Base-by-base conservation (phyloP, 1,284 basidiomycete species). In the Schizopora paradoxa region DNA sequence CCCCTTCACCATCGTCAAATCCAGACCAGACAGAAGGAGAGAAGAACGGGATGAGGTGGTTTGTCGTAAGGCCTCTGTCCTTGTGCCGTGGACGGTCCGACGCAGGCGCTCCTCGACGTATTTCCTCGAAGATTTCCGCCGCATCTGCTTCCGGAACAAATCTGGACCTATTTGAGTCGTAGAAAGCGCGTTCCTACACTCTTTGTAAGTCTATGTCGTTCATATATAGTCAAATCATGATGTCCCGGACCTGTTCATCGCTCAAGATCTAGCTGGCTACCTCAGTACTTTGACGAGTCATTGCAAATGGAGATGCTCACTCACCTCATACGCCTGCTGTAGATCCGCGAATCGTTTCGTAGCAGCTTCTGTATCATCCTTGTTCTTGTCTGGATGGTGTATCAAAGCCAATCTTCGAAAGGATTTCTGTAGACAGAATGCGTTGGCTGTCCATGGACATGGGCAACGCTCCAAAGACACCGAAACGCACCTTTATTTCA, bases 181-280 rank as follows among this genome's bases (percentile, higher is more conserved):
- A 99, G 90, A 94, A 99, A 33, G 95, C 93, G 52, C 95, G 75
- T 74, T 99, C 94, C 89, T 93, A 76, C 69, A 73, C 69, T 59
- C 58, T 52, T 19, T 39, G 36, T 38, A 49, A 36, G 42, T 31
- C 27, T 52, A 54, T 36, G 58, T 34, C 34, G 49, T 47, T 49
- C 41, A 47, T 40, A 26, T 33, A 13, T 29, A 16, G 11, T 3
- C 16, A 33, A 38, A 31, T 25, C 14, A 23, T 31, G 44, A 34
- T 42, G 22, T 32, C 23, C 51, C 77, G 66, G 66, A 91, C 92
- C 74, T 95, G 91, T 45, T 93, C 90, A 61, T 96, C 93, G 56
- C 87, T 91, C 29, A 94, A 72, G 45, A 92, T 80, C 87, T 91
- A 49, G 47, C n/a, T 21, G 37, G 27, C 28, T 36, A 42, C 8